Evolutionary conservation across 495 filamentous ascomycete genomes (phyloP).

Genomic region (Neurospora sp.): DNA sequence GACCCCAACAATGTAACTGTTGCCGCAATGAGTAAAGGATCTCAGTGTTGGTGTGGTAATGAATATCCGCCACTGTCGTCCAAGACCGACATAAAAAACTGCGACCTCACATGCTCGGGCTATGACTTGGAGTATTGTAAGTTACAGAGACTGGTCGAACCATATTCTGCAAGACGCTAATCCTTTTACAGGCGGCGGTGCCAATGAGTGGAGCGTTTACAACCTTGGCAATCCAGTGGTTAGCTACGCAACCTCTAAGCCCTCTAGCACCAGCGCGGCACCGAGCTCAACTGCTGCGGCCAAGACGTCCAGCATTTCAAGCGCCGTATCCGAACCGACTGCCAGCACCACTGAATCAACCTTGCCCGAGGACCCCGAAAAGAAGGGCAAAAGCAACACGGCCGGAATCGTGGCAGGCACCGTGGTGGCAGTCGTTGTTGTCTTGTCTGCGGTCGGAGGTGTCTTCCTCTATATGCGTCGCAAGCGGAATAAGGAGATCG

Average conservation of each 20-base stretch:
- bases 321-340: constrained; percentile 1
- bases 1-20: too few relatives aligned
- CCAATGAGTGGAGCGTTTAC: constrained; percentile 34
- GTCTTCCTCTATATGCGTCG: constrained; percentile 67
- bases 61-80: constrained; percentile 39
- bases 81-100: constrained; percentile 39
- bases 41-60: constrained; percentile 53
- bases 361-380: constrained; percentile 30
- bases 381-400: constrained; percentile 22
- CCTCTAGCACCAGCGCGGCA: neutral
- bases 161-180: constrained; percentile 16
- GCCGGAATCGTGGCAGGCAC: constrained; percentile 82
- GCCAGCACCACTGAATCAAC: constrained; percentile 15
- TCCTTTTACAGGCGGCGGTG: constrained; percentile 41
- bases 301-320: constrained; percentile 14
- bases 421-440: constrained; percentile 69
- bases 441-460: constrained; percentile 55
- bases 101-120: constrained; percentile 48
- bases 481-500: constrained; percentile 59
- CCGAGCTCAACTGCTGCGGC: constrained; percentile 1
- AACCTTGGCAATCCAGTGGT: constrained; percentile 36
- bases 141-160: constrained; percentile 15
- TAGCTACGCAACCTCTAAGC: neutral
- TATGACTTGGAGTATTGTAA: constrained; percentile 46
- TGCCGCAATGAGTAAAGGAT: constrained; percentile 7